Evolutionary conservation across 108 stramenopile genomes (phyloP).

Genomic region (Seminavis robusta): DNA sequence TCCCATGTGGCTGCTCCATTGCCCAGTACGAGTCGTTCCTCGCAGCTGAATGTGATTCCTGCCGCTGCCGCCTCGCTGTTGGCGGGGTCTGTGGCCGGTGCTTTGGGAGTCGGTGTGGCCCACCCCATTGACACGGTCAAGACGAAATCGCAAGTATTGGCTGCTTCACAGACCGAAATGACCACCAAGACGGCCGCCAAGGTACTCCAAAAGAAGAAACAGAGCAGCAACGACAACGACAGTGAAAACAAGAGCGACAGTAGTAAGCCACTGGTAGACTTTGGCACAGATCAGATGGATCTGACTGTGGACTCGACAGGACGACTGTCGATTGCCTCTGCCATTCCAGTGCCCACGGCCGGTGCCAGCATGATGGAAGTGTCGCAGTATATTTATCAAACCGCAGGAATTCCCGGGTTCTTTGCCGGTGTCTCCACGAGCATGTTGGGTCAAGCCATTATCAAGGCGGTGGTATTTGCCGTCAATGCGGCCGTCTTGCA

Average conservation of each 20-base stretch:
- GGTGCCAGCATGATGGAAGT: slow-evolving; percentile 11
- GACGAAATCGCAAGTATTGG: slow-evolving; percentile 51
- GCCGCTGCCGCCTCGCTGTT: no score
- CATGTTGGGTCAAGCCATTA: slow-evolving; percentile 66
- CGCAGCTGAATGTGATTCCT: no score
- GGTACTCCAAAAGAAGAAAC: no score
- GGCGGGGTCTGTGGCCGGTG: slow-evolving; percentile 55
- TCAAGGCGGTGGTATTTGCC: slow-evolving; percentile 61
- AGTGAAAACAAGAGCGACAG: not conserved
- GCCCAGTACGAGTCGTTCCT: no score
- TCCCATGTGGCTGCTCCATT: no score
- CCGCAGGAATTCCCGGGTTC: slow-evolving; percentile 43
- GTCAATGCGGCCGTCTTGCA: slow-evolving; percentile 31
- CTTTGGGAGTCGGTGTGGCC: slow-evolving; percentile 49
- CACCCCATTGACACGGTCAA: slow-evolving; percentile 34
- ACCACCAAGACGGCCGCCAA: no score
- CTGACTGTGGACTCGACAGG: no score
- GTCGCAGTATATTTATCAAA: slow-evolving; percentile 22
- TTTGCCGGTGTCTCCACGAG: slow-evolving; percentile 48
- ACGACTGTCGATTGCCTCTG: not conserved
- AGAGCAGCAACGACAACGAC: no score
- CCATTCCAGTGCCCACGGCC: no score
- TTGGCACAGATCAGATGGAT: not conserved
- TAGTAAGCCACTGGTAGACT: not conserved
- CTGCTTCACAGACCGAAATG: no score